Evolutionary conservation across 768 basidiomycete genomes (phyloP).

Genomic region (Boletus patriciae): DNA sequence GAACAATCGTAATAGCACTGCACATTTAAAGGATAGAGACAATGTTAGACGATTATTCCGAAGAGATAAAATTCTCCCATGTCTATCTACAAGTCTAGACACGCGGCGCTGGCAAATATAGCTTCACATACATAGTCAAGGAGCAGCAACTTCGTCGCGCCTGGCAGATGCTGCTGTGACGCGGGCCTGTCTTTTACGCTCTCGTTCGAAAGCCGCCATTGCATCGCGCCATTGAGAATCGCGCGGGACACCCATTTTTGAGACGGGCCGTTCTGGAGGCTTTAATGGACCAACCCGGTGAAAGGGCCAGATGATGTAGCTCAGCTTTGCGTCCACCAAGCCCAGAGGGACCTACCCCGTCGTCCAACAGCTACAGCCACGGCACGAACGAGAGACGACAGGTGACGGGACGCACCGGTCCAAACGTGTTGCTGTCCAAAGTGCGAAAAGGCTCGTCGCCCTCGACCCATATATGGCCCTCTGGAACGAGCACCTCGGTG

Average conservation of each 20-base stretch:
- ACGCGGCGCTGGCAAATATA: too few species aligned
- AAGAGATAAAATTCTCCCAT: not conserved
- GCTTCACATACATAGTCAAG: constrained; percentile 1
- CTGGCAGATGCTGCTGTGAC: constrained; percentile 9
- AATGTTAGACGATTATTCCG: not conserved
- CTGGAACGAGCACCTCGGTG: constrained; percentile 51
- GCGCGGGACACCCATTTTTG: constrained; percentile 20
- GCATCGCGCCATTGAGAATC: constrained; percentile 26
- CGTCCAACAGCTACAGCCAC: not conserved
- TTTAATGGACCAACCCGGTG: constrained; percentile 43
- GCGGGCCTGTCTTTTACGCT: constrained; percentile 24
- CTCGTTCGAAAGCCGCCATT: constrained; percentile 35
- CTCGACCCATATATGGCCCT: constrained; percentile 75
- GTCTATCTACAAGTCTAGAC: not conserved
- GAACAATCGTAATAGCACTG: not conserved
- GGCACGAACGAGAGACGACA: not conserved
- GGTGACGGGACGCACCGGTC: constrained; percentile 49
- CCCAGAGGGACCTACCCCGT: constrained; percentile 39
- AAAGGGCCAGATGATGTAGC: constrained; percentile 52
- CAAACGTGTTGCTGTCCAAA: constrained; percentile 71
- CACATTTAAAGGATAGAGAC: not conserved
- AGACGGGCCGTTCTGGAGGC: constrained; percentile 20
- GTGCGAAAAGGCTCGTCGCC: constrained; percentile 45
- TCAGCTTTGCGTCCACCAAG: constrained; percentile 51
- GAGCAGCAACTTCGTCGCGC: not conserved